These are phyloP conservation scores for Bondarzewia mesenterica DNA, from an alignment of 1,284 basidiomycete genomes.

Conservation along the genomic window DNA sequence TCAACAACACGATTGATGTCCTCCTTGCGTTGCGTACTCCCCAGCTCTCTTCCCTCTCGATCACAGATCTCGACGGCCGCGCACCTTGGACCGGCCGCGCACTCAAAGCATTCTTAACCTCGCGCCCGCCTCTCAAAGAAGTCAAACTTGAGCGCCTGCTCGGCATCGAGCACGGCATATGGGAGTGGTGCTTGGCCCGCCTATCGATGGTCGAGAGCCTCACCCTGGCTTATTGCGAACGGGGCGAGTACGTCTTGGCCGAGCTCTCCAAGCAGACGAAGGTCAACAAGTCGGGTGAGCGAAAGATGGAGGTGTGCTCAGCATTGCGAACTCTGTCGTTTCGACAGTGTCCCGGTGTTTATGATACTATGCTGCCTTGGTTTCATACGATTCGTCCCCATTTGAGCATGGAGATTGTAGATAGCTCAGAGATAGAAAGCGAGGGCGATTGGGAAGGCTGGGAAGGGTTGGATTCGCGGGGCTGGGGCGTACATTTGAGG, in stretches of 20 bases:
- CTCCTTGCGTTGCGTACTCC: constrained; percentile 18
- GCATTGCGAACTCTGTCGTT: neutral
- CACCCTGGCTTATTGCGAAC: neutral
- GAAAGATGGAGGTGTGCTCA: neutral
- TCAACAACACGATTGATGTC: constrained; percentile 44
- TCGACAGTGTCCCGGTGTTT: neutral
- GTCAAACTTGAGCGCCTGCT: neutral
- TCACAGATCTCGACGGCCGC: constrained; percentile 5
- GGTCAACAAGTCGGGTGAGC: neutral
- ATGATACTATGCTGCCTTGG: neutral
- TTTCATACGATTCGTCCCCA: neutral
- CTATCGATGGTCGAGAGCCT: neutral
- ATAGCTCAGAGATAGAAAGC: neutral
- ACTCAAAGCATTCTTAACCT: neutral
- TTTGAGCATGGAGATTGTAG: neutral
- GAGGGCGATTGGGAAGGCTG: neutral
- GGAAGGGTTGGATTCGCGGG: neutral
- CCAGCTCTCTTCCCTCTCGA: constrained; percentile 9
- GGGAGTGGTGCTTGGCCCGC: constrained; percentile 1
- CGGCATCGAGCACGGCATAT: neutral
- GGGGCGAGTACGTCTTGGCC: neutral
- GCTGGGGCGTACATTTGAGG: neutral
- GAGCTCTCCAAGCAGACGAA: neutral
- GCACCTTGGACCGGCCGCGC: constrained; percentile 1
- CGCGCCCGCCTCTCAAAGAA: neutral